A percentile compares a stretch with the other conserved stretches of the same genome.
Conservation (phyloP, 2,329 filamentous ascomycete genomes). For the Elsinoe batatas region DNA sequence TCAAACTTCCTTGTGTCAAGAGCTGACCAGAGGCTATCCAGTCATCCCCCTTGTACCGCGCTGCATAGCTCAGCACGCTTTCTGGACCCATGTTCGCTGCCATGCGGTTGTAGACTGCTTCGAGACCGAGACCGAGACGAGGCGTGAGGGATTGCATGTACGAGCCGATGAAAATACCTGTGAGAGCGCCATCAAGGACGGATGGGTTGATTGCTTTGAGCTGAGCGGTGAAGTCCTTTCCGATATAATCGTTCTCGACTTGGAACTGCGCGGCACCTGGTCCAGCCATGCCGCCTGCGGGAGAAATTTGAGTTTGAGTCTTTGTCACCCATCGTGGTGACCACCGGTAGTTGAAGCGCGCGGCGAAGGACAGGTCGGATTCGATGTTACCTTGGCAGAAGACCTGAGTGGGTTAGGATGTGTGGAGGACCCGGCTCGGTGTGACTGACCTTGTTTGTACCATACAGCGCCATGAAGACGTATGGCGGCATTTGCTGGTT, state of each 20-base stretch:
- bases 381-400: conserved; percentile 95
- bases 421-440: not conserved
- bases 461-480: conserved; percentile 87
- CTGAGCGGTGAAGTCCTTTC: conserved; percentile 84
- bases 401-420: conserved; percentile 45
- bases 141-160: conserved; percentile 92
- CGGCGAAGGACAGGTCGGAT: conserved; percentile 78
- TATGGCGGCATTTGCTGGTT: conserved; percentile 84
- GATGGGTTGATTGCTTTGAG: conserved; percentile 96
- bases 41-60: conserved; percentile 79
- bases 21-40: conserved; percentile 91
- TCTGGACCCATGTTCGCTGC: conserved; percentile 81
- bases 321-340: conserved; percentile 71
- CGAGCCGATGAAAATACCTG: conserved; percentile 89
- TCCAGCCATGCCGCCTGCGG: conserved; percentile 37
- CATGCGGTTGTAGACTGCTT: conserved; percentile 87
- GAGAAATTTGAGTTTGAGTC: conserved; percentile 74
- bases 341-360: conserved; percentile 92
- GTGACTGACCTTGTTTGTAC: conserved; percentile 67
- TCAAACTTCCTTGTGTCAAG: conserved; percentile 77
- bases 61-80: conserved; percentile 79
- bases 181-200: conserved; percentile 78
- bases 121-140: conserved; percentile 74
- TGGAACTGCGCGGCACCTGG: conserved; percentile 78
- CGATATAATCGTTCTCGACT: conserved; percentile 91